phyloP scores from a whole-genome alignment of 2,329 filamentous ascomycete species.

The Arthroderma sp. region DNA sequence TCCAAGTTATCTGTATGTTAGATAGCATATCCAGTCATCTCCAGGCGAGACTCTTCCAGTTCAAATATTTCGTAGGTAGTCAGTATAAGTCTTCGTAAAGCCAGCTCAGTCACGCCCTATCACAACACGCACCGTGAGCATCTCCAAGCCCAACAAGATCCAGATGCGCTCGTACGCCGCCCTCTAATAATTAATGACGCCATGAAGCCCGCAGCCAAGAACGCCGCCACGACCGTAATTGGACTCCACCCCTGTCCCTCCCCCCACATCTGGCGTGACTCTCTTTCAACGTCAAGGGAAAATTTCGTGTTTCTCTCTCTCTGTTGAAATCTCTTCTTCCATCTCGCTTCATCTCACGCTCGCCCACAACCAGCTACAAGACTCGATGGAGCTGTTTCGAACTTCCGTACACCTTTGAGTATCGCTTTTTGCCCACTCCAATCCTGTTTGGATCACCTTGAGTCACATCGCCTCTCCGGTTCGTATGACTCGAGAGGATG shows the following conservation, averaged over 20 bases:
- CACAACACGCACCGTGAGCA: neutral
- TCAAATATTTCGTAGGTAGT: too few species aligned
- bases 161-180: neutral
- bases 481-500: neutral
- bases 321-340: neutral
- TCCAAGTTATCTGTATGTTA: too few species aligned
- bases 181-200: neutral
- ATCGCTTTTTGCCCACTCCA: neutral
- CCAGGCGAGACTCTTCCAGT: too few species aligned
- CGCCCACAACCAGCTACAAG: neutral
- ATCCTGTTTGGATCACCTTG: neutral
- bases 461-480: neutral
- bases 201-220: neutral
- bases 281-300: conserved; percentile 8
- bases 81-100: too few species aligned
- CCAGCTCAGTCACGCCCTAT: neutral
- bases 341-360: neutral
- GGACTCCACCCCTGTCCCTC: neutral
- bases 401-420: neutral
- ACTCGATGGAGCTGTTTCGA: neutral
- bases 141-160: neutral
- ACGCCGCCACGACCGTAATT: neutral
- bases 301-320: neutral
- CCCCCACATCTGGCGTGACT: neutral
- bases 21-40: too few species aligned